These are phyloP conservation scores for Ustilago xerochloae DNA, from an alignment of 1,284 basidiomycete genomes.

Conservation along the genomic window DNA sequence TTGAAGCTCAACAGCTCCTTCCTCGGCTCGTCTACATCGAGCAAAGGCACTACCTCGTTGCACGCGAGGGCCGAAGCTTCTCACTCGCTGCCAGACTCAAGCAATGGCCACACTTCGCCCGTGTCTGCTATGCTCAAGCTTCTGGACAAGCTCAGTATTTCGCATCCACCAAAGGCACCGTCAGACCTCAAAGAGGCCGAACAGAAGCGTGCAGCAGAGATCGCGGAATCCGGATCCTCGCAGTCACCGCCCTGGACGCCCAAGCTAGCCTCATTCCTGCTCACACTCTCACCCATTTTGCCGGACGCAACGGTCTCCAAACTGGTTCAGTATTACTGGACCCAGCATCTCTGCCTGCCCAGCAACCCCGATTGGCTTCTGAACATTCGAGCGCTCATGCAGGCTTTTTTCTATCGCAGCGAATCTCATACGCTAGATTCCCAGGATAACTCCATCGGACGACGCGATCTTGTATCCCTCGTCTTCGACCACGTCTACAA, in stretches of 20 bases:
- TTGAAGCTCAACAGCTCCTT: constrained; percentile 38
- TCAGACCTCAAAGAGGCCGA: constrained; percentile 18
- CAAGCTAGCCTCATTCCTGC: constrained; percentile 54
- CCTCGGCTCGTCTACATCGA: constrained; percentile 10
- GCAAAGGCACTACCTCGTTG: constrained; percentile 3
- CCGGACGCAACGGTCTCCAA: constrained; percentile 57
- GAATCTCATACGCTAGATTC: constrained; percentile 23
- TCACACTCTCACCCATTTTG: constrained; percentile 60
- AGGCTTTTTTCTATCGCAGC: constrained; percentile 60
- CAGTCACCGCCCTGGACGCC: constrained; percentile 55
- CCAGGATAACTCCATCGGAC: constrained; percentile 21
- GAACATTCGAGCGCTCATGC: constrained; percentile 57
- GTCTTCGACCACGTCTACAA: constrained; percentile 63
- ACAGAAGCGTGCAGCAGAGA: constrained; percentile 8
- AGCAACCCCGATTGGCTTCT: constrained; percentile 61
- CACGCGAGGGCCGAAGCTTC: constrained; percentile 7
- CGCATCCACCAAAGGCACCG: constrained; percentile 23
- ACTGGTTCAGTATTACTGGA: constrained; percentile 58
- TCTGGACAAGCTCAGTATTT: constrained; percentile 34
- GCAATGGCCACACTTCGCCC: constrained; percentile 7
- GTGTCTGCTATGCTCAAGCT: constrained; percentile 41
- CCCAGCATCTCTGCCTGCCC: constrained; percentile 62
- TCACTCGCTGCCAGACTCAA: constrained; percentile 1
- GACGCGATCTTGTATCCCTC: constrained; percentile 54
- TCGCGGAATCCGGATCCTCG: constrained; percentile 5